A percentile compares a stretch with the other conserved stretches of the same genome.
phyloP scores from a whole-genome alignment of 1,139 yeast species.

The Saccharomycopsis phalli region DNA sequence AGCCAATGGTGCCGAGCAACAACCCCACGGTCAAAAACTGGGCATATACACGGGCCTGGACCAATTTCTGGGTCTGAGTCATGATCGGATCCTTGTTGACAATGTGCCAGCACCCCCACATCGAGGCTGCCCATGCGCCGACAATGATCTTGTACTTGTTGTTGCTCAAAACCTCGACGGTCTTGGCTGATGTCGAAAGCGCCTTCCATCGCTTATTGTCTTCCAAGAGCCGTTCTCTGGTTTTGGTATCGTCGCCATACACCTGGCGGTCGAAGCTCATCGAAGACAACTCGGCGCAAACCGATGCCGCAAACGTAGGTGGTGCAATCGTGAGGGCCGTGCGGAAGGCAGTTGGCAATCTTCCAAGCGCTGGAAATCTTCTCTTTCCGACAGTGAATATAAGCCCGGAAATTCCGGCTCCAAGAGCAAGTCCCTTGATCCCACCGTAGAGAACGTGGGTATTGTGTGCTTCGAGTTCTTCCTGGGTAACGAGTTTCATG shows the following conservation, averaged over 20 bases:
- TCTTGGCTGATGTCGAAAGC: slow-evolving; percentile 37
- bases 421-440: slow-evolving; percentile 49
- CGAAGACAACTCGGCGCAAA: slow-evolving; percentile 53
- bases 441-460: slow-evolving; percentile 53
- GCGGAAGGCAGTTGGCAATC: slow-evolving; percentile 42
- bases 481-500: slow-evolving; percentile 62
- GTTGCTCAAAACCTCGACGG: slow-evolving; percentile 38
- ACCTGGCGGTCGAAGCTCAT: slow-evolving; percentile 42
- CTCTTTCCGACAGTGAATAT: slow-evolving; percentile 36
- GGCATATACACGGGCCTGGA: slow-evolving; percentile 92
- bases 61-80: slow-evolving; percentile 77
- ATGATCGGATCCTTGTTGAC: slow-evolving; percentile 72
- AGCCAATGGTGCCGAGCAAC: slow-evolving; percentile 53
- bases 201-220: slow-evolving; percentile 45
- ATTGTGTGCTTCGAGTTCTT: slow-evolving; percentile 58
- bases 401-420: slow-evolving; percentile 44
- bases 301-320: slow-evolving; percentile 46
- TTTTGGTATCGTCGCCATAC: slow-evolving; percentile 32
- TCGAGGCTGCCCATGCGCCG: slow-evolving; percentile 77
- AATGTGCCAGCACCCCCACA: slow-evolving; percentile 73
- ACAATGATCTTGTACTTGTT: slow-evolving; percentile 72
- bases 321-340: slow-evolving; percentile 54
- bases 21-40: slow-evolving; percentile 68
- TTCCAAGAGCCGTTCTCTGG: slow-evolving; percentile 34
- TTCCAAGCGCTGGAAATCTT: slow-evolving; percentile 35